Percentiles rank a stretch among this genome's conserved stretches.
Evolutionary conservation across 139 green algal genomes (phyloP).

Genomic region (Desmodesmus armatus): DNA sequence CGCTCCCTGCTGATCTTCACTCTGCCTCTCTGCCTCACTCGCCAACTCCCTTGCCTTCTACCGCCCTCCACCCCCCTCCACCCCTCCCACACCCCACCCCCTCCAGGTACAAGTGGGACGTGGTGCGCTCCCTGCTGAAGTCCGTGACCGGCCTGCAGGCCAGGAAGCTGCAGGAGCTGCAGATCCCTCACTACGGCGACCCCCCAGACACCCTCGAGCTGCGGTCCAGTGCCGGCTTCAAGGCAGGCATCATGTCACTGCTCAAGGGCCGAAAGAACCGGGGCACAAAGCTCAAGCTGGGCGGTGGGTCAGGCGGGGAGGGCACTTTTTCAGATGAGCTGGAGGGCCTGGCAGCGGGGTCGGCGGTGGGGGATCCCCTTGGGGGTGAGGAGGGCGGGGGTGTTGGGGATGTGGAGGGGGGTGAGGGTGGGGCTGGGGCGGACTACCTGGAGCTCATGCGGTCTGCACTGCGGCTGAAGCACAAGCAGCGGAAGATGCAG

Average conservation of each 20-base stretch:
- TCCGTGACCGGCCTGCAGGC: conserved; percentile 74
- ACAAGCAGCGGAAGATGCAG: conserved; percentile 27
- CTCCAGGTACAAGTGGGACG: conserved; percentile 83
- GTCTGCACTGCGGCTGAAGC: conserved; percentile 12
- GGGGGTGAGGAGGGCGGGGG: neutral
- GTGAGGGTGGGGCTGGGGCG: neutral
- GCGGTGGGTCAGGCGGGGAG: neutral
- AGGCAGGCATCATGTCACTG: conserved; percentile 32
- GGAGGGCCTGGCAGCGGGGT: neutral
- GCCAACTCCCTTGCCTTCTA: neutral
- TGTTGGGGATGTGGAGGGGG: neutral
- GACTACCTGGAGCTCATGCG: conserved; percentile 27
- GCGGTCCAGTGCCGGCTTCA: conserved; percentile 24
- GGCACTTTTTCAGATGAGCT: neutral
- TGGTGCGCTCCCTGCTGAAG: conserved; percentile 75
- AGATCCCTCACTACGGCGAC: conserved; percentile 32
- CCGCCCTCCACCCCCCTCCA: neutral
- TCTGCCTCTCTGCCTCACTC: neutral
- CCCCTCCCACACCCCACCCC: neutral
- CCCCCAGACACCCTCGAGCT: conserved; percentile 24
- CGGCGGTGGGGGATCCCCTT: neutral
- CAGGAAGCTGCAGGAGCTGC: conserved; percentile 76
- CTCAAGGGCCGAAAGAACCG: conserved; percentile 2
- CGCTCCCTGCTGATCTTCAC: neutral
- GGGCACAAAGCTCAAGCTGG: neutral